Conservation (phyloP, 257 asterid genomes). For the Cruciata laevipes region DNA sequence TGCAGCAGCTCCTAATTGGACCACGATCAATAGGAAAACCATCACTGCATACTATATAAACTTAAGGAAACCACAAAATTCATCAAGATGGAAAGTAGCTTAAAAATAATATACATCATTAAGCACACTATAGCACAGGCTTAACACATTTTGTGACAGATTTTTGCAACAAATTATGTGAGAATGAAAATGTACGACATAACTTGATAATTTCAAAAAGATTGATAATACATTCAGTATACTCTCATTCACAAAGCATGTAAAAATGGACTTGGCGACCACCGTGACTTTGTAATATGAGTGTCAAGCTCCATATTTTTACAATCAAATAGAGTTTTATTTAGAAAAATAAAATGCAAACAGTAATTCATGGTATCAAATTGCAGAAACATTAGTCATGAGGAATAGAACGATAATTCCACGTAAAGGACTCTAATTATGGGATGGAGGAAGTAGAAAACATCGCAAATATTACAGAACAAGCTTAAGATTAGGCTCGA, state of each 20-base stretch:
- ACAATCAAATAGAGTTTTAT: background rate
- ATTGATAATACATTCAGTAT: background rate
- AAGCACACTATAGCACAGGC: background rate
- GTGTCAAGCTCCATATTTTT: background rate
- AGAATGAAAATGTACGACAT: too few species aligned
- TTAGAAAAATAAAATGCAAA: background rate
- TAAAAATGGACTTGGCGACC: background rate
- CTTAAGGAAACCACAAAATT: slow-evolving; percentile 47
- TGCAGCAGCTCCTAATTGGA: slow-evolving; percentile 76
- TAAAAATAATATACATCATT: background rate
- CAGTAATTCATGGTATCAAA: too few species aligned
- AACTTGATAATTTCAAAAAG: background rate
- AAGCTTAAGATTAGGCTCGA: background rate
- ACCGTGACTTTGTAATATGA: background rate
- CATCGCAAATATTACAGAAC: background rate
- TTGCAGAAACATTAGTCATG: background rate
- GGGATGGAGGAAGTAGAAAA: background rate
- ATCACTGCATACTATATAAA: slow-evolving; percentile 59
- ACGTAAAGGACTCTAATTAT: background rate
- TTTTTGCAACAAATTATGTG: too few species aligned
- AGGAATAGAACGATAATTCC: background rate
- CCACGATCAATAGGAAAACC: slow-evolving; percentile 71
- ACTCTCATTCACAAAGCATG: background rate
- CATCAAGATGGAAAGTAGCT: background rate
- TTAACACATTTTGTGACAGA: background rate